phyloP scores from a whole-genome alignment of 306 rosid species.

The Vigna unguiculata region DNA sequence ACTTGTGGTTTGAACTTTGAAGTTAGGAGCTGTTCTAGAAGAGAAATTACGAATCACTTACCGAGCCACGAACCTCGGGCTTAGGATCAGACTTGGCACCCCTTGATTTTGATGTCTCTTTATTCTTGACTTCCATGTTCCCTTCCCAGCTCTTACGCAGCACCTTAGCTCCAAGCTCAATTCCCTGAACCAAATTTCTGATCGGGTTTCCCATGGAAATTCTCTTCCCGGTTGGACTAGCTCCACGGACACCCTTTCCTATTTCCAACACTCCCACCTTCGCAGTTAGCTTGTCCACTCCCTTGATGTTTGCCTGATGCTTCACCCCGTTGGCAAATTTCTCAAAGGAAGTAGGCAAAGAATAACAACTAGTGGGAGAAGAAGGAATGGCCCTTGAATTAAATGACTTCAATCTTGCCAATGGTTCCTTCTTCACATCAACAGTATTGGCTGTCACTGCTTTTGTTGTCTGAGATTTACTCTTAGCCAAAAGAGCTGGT shows the following conservation, averaged over 20 bases:
- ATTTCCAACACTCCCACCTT: slow-evolving; percentile 63
- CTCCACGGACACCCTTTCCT: slow-evolving; percentile 61
- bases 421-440: slow-evolving; percentile 73
- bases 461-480: slow-evolving; percentile 63
- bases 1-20: neutral
- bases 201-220: slow-evolving; percentile 61
- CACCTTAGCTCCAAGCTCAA: slow-evolving; percentile 93
- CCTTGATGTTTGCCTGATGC: slow-evolving; percentile 72
- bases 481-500: slow-evolving; percentile 48
- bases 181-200: slow-evolving; percentile 75
- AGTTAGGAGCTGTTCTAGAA: slow-evolving; percentile 1
- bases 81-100: slow-evolving; percentile 67
- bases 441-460: slow-evolving; percentile 44
- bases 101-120: slow-evolving; percentile 68
- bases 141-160: slow-evolving; percentile 99
- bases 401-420: slow-evolving; percentile 71
- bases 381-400: slow-evolving; percentile 86
- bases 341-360: slow-evolving; percentile 87
- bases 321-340: slow-evolving; percentile 78
- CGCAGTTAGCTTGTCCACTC: slow-evolving; percentile 49
- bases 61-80: slow-evolving; percentile 66
- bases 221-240: slow-evolving; percentile 66
- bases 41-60: slow-evolving; percentile 54
- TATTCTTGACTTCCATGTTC: slow-evolving; percentile 73
- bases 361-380: slow-evolving; percentile 88